Percentiles rank a stretch among this genome's conserved stretches.
phyloP scores from a whole-genome alignment of 257 asterid species.

The Fraxinus americana region DNA sequence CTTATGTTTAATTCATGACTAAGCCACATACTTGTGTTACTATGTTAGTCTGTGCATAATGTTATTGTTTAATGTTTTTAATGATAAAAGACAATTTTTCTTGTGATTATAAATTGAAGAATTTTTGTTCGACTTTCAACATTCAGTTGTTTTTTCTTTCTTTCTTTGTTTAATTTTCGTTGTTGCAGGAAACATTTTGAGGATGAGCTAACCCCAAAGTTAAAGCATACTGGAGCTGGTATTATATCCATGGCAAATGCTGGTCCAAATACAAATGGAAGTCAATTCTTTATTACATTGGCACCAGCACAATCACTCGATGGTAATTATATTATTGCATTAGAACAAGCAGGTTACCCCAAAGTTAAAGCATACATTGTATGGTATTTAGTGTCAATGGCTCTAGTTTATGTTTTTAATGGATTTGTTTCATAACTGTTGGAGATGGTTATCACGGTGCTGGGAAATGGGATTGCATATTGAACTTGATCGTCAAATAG shows the following conservation, averaged over 20 bases:
- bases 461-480: background rate
- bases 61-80: background rate
- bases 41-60: background rate
- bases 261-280: slow-evolving; percentile 97
- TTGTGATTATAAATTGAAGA: background rate
- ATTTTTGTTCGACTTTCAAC: background rate
- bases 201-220: slow-evolving; percentile 76
- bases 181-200: slow-evolving; percentile 82
- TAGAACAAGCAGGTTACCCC: background rate
- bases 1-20: background rate
- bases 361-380: background rate
- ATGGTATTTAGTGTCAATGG: background rate
- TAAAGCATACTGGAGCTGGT: slow-evolving; percentile 99
- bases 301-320: slow-evolving; percentile 96
- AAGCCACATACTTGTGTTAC: background rate
- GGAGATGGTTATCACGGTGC: background rate
- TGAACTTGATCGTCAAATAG: background rate
- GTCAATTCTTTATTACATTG: slow-evolving; percentile 94
- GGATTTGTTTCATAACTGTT: background rate
- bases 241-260: slow-evolving; percentile 99
- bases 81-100: background rate
- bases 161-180: background rate
- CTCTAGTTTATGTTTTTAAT: background rate
- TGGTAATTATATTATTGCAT: slow-evolving; percentile 48
- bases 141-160: background rate